Percentiles rank a stretch among this genome's conserved stretches.
phyloP scores from a whole-genome alignment of 2,329 filamentous ascomycete genomes.

The Trichophaea hybrida region DNA sequence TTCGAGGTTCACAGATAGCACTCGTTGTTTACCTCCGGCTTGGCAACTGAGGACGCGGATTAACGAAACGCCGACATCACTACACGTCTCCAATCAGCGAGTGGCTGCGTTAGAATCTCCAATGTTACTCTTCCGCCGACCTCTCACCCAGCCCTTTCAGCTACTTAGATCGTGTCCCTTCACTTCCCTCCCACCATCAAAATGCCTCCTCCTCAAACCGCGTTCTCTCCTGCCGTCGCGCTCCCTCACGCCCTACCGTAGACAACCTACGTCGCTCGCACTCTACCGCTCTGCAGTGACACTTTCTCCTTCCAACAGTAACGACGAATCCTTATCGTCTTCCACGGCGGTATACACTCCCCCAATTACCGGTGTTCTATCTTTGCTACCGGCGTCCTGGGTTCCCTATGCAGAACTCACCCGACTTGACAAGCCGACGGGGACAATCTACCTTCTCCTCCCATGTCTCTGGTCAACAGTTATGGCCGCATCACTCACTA shows the following conservation, averaged over 20 bases:
- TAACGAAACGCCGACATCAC: neutral
- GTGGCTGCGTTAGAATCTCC: neutral
- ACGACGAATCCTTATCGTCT: neutral
- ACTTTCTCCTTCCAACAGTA: neutral
- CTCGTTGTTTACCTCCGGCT: too few relatives aligned
- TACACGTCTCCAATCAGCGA: neutral
- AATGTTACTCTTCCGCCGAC: neutral
- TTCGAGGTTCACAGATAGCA: too few relatives aligned
- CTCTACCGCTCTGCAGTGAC: neutral
- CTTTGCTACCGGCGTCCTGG: constrained; percentile 51
- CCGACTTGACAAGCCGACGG: constrained; percentile 66
- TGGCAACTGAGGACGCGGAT: neutral
- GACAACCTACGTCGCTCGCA: neutral
- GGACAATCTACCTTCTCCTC: constrained; percentile 73
- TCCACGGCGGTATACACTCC: constrained; percentile 39
- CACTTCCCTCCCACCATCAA: neutral
- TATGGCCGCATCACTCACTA: constrained; percentile 56
- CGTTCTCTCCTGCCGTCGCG: neutral
- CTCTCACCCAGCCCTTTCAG: neutral
- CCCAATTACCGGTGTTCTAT: constrained; percentile 57
- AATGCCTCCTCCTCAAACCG: neutral
- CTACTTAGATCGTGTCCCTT: neutral
- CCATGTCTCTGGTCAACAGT: constrained; percentile 75
- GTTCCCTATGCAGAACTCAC: constrained; percentile 72
- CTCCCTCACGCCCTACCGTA: neutral